A percentile compares a stretch with the other conserved stretches of the same genome.
phyloP scores from a whole-genome alignment of 768 basidiomycete genomes.

The Boletellus sp. region DNA sequence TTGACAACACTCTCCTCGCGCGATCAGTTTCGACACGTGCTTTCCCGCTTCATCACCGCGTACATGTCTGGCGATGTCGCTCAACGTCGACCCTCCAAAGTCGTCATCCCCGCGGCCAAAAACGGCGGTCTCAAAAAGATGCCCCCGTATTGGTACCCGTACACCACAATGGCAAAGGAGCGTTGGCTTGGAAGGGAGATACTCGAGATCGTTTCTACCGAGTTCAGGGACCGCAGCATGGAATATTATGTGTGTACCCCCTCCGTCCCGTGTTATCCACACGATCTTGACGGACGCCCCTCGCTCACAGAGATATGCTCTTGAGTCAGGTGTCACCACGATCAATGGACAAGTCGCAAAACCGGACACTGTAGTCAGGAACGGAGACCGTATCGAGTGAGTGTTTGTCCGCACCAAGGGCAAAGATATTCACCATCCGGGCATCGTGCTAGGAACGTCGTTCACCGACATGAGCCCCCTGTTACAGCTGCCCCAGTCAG shows the following conservation, averaged over 20 bases:
- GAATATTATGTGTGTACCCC: conserved; percentile 84
- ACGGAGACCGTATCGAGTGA: conserved; percentile 90
- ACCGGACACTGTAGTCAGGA: conserved; percentile 71
- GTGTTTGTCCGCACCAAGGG: conserved; percentile 27
- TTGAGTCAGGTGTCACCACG: conserved; percentile 94
- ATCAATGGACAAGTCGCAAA: conserved; percentile 87
- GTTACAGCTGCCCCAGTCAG: conserved; percentile 81
- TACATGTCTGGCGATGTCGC: conserved; percentile 39
- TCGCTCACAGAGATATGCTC: conserved; percentile 53
- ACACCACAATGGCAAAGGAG: conserved; percentile 89
- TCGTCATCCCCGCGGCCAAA: conserved; percentile 8
- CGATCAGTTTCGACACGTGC: conserved; percentile 56
- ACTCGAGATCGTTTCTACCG: conserved; percentile 88
- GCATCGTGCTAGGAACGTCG: conserved; percentile 63
- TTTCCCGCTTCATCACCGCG: conserved; percentile 49
- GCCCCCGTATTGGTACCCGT: conserved; percentile 89
- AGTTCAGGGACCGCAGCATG: conserved; percentile 90
- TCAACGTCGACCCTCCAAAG: conserved; percentile 27
- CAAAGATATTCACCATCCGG: neutral
- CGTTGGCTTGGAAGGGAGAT: conserved; percentile 87
- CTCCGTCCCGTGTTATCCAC: neutral
- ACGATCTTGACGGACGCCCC: neutral
- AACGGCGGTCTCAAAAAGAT: conserved; percentile 67
- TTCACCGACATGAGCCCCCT: conserved; percentile 96
- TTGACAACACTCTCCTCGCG: conserved; percentile 47